These are phyloP conservation scores for Xylaria hypoxylon DNA, from an alignment of 2,329 filamentous ascomycete species.

Conservation along the genomic window DNA sequence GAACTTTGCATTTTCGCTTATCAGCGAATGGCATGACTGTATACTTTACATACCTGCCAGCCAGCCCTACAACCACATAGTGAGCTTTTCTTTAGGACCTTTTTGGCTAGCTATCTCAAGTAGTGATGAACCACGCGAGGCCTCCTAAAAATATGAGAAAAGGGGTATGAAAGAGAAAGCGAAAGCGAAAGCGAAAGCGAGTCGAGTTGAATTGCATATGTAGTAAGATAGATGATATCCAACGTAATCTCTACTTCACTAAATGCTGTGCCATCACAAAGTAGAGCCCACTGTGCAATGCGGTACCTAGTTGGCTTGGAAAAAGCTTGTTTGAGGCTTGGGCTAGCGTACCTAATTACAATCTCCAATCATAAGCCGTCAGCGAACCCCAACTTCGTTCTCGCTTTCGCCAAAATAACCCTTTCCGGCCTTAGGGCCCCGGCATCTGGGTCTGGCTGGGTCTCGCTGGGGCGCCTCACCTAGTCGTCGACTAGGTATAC, in stretches of 20 bases:
- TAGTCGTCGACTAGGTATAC: conserved; percentile 4
- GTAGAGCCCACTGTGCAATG: neutral
- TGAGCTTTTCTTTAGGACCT: neutral
- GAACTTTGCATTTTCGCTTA: no score
- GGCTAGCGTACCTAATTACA: conserved; percentile 17
- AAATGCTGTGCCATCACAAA: neutral
- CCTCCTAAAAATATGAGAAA: conserved; percentile 11
- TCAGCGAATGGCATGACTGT: neutral
- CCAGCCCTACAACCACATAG: neutral
- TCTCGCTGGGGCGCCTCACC: conserved; percentile 7
- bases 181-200: conserved; percentile 27
- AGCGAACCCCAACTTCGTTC: conserved; percentile 14
- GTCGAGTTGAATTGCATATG: neutral
- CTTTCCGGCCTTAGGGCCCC: conserved; percentile 28
- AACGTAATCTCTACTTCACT: neutral
- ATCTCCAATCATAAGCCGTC: conserved; percentile 24
- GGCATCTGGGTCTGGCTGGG: neutral
- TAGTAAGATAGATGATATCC: neutral
- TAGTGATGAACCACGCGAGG: conserved; percentile 3
- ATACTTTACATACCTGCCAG: neutral
- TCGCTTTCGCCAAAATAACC: conserved; percentile 25
- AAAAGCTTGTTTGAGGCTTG: conserved; percentile 31
- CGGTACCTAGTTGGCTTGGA: conserved; percentile 2
- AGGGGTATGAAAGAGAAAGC: conserved; percentile 13
- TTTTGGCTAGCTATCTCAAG: neutral